These are phyloP conservation scores for Streptanthus diversifolius DNA, from an alignment of 345 rosid genomes.

Conservation along the genomic window DNA sequence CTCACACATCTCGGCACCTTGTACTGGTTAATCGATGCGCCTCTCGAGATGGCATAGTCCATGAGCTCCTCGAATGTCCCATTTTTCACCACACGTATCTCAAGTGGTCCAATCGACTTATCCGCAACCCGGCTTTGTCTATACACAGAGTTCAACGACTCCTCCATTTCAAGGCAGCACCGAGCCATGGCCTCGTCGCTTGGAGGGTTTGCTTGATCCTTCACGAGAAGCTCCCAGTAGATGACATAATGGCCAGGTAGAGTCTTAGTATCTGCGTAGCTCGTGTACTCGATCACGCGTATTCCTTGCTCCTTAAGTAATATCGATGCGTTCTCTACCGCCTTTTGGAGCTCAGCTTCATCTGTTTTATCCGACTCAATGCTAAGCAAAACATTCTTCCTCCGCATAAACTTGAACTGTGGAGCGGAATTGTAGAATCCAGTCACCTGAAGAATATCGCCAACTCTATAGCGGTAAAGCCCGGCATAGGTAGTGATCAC, in stretches of 20 bases:
- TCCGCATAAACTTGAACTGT: conserved; percentile 62
- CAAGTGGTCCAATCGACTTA: conserved; percentile 78
- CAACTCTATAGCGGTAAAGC: conserved; percentile 71
- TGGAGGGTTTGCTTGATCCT: conserved; percentile 47
- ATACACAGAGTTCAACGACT: conserved; percentile 70
- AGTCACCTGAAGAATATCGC: conserved; percentile 73
- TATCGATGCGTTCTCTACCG: conserved; percentile 53
- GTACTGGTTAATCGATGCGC: conserved; percentile 87
- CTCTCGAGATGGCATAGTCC: conserved; percentile 86
- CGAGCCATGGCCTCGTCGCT: conserved; percentile 41
- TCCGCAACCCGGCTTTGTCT: conserved; percentile 86
- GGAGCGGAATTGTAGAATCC: conserved; percentile 79
- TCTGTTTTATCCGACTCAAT: conserved; percentile 89
- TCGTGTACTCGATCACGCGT: conserved; percentile 73
- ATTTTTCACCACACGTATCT: conserved; percentile 64
- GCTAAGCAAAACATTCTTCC: conserved; percentile 80
- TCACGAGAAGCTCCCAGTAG: conserved; percentile 67
- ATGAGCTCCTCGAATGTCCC: conserved; percentile 92
- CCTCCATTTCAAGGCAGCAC: conserved; percentile 78
- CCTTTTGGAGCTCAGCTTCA: conserved; percentile 75
- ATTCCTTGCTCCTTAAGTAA: conserved; percentile 47
- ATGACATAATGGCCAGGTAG: conserved; percentile 90
- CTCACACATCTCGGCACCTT: conserved; percentile 87
- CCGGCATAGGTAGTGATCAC: conserved; percentile 80
- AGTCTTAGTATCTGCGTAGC: conserved; percentile 60